Percentiles rank a stretch among this genome's conserved stretches.
Conservation (phyloP, 345 rosid species). For the Eucalyptus microcorys region DNA sequence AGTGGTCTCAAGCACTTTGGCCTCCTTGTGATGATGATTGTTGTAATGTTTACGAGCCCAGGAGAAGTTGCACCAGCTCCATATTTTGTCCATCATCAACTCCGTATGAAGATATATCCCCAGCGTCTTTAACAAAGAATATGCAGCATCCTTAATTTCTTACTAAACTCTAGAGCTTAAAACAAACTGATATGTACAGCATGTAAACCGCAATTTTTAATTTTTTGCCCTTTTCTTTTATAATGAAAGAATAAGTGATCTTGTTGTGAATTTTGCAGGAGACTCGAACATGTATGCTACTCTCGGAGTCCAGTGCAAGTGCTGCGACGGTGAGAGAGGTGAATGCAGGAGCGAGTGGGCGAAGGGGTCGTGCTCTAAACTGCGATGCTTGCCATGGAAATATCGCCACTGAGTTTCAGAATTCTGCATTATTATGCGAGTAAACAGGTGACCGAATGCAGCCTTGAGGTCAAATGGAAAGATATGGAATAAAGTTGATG, state of each 20-base stretch:
- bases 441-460: not conserved
- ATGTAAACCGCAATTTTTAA: not conserved
- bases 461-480: not conserved
- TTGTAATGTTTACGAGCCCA: not conserved
- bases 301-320: slow-evolving; percentile 29
- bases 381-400: slow-evolving; percentile 36
- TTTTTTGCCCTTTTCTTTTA: not conserved
- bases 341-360: slow-evolving; percentile 21
- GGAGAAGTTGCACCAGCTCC: not conserved
- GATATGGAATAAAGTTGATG: not conserved
- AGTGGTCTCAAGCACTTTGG: not conserved
- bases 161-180: not conserved
- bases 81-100: not conserved
- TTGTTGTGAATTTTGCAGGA: not conserved
- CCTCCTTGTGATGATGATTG: not conserved
- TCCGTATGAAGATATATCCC: not conserved
- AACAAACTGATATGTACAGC: not conserved
- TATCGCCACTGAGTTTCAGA: not conserved
- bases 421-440: not conserved
- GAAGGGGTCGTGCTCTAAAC: slow-evolving; percentile 16
- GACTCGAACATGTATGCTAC: slow-evolving; percentile 2
- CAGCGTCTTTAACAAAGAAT: not conserved
- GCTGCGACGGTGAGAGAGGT: slow-evolving; percentile 31
- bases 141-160: not conserved
- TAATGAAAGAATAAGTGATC: not conserved